A percentile compares a stretch with the other conserved stretches of the same genome.
These are phyloP conservation scores for Neonectria faginata DNA, from an alignment of 2,329 filamentous ascomycete genomes.

Conservation along the genomic window DNA sequence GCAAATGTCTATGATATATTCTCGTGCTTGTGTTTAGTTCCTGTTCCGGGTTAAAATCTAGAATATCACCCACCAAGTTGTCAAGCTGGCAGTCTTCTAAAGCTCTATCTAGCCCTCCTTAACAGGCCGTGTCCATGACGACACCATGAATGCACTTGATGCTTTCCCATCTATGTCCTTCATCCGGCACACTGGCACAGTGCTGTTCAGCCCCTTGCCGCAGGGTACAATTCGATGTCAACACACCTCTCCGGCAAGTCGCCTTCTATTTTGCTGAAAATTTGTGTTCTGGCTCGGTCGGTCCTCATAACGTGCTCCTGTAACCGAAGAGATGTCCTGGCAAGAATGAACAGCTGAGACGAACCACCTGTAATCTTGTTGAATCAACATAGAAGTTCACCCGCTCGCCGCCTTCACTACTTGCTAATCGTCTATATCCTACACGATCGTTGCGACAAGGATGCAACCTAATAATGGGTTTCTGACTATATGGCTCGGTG, in stretches of 20 bases:
- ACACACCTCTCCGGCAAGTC: slow-evolving; percentile 10
- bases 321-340: slow-evolving; percentile 13
- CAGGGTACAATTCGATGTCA: slow-evolving; percentile 9
- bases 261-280: neutral
- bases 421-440: no score
- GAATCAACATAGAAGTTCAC: no score
- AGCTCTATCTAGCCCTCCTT: neutral
- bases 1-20: neutral
- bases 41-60: neutral
- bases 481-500: no score
- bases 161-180: slow-evolving; percentile 2
- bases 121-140: neutral
- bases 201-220: neutral
- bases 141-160: neutral
- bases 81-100: no score
- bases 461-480: no score
- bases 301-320: neutral
- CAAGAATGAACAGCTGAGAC: neutral
- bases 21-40: neutral
- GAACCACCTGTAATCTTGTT: no score
- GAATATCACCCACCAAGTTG: neutral
- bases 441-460: no score
- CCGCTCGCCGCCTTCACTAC: no score
- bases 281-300: neutral
- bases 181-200: slow-evolving; percentile 7